Evolutionary conservation across 345 rosid genomes (phyloP).

Genomic region (Lepidium aucheri): DNA sequence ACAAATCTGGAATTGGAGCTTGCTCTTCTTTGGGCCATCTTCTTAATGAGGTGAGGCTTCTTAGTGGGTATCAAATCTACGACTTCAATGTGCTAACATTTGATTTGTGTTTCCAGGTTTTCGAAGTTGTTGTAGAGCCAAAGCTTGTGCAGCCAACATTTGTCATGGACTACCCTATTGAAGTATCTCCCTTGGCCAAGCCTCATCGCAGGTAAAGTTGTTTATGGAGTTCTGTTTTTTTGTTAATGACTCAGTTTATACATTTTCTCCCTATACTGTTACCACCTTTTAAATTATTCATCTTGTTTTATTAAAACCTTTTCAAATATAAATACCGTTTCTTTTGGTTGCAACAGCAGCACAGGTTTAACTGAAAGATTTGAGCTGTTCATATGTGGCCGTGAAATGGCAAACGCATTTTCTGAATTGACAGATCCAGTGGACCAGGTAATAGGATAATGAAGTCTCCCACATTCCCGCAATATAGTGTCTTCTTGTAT

Average conservation of each 20-base stretch:
- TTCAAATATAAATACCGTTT: too few relatives aligned
- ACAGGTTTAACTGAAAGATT: slow-evolving; percentile 88
- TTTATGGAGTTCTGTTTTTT: neutral
- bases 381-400: slow-evolving; percentile 92
- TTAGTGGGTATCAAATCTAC: neutral
- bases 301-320: neutral
- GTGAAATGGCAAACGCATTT: slow-evolving; percentile 95
- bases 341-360: slow-evolving; percentile 27
- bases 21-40: slow-evolving; percentile 80
- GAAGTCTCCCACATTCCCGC: neutral
- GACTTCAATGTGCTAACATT: slow-evolving; percentile 2
- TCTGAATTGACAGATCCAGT: slow-evolving; percentile 90
- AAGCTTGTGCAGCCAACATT: slow-evolving; percentile 93
- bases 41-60: slow-evolving; percentile 66
- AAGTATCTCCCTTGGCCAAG: slow-evolving; percentile 94
- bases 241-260: neutral
- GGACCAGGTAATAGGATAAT: slow-evolving; percentile 61
- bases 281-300: slow-evolving; percentile 6
- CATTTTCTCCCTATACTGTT: neutral
- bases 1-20: slow-evolving; percentile 57
- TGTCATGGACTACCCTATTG: slow-evolving; percentile 89
- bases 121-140: slow-evolving; percentile 83
- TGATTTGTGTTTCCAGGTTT: slow-evolving; percentile 43
- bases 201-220: slow-evolving; percentile 66
- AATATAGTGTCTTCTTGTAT: neutral